Percentiles rank a stretch among this genome's conserved stretches.
These are phyloP conservation scores for Penicillium atrosanguineum DNA, from an alignment of 495 filamentous ascomycete genomes.

Conservation along the genomic window DNA sequence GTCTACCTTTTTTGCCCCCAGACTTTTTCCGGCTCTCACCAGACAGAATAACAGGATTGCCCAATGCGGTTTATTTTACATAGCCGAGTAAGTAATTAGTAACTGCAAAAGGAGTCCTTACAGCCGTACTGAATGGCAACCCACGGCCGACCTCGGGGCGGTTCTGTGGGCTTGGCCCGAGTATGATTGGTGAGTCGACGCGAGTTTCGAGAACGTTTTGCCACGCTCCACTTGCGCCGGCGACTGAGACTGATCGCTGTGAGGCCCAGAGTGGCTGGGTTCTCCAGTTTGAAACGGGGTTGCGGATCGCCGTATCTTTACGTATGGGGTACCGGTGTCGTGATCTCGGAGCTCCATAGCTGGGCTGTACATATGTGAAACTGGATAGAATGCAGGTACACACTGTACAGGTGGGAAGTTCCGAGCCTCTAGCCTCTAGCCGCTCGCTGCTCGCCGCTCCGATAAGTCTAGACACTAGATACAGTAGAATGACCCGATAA, in stretches of 20 bases:
- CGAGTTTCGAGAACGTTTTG: constrained; percentile 37
- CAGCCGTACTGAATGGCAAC: constrained; percentile 2
- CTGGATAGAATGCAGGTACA: constrained; percentile 4
- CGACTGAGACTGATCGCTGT: constrained; percentile 14
- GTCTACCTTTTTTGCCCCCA: neutral
- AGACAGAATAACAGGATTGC: neutral
- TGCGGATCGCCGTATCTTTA: constrained; percentile 15
- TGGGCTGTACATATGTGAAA: too few species aligned
- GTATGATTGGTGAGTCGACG: constrained; percentile 14
- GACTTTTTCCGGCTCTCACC: neutral
- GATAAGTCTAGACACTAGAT: neutral
- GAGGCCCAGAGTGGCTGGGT: constrained; percentile 16
- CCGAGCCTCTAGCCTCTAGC: neutral
- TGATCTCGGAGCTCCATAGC: neutral
- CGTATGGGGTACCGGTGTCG: neutral
- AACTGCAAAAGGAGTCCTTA: neutral
- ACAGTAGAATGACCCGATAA: neutral
- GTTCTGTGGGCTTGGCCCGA: constrained; percentile 6
- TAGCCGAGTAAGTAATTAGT: constrained; percentile 3
- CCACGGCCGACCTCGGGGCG: constrained; percentile 37
- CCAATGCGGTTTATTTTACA: constrained; percentile 9
- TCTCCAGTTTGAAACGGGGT: constrained; percentile 7
- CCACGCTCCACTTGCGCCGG: constrained; percentile 33
- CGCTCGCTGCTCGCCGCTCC: neutral
- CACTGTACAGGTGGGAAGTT: neutral